These are phyloP conservation scores for Sergeia podlipaevii DNA, from an alignment of 208 protist species.

Conservation along the genomic window DNA sequence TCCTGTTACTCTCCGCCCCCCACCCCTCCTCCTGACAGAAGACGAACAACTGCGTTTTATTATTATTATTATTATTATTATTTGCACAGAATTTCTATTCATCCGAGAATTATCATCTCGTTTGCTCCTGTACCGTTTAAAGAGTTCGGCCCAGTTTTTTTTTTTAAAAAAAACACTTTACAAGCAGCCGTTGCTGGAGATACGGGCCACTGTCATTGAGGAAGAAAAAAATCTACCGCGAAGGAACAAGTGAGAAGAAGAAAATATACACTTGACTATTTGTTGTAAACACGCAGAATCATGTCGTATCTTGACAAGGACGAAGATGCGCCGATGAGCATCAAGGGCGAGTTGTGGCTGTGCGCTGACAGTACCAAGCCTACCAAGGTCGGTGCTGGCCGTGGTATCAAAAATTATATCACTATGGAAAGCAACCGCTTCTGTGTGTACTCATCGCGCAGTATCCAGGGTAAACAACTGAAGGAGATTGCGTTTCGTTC, in stretches of 20 bases:
- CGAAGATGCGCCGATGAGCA: conserved; percentile 52
- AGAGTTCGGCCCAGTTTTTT: too few species aligned
- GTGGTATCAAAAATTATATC: conserved; percentile 70
- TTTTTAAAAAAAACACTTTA: too few species aligned
- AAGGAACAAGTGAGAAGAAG: not conserved
- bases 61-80: too few species aligned
- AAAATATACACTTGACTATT: conserved; percentile 2
- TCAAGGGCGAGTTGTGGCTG: conserved; percentile 75
- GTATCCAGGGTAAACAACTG: conserved; percentile 37
- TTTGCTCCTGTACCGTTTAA: too few species aligned
- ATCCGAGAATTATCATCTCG: conserved; percentile 4
- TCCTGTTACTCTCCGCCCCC: too few species aligned
- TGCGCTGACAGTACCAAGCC: conserved; percentile 61
- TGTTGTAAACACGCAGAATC: conserved; percentile 7
- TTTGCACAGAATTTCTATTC: too few species aligned
- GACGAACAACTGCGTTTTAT: too few species aligned
- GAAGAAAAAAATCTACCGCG: too few species aligned
- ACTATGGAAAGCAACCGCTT: conserved; percentile 66
- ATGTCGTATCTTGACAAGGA: conserved; percentile 24
- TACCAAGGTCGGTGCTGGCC: conserved; percentile 60
- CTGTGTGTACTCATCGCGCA: conserved; percentile 58
- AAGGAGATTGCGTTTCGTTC: conserved; percentile 69
- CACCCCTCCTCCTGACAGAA: too few species aligned
- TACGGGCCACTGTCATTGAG: too few species aligned
- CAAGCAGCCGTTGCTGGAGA: too few species aligned